Percentiles rank a stretch among this genome's conserved stretches.
Evolutionary conservation across 306 rosid species (phyloP).

Genomic region (Neltuma alba): DNA sequence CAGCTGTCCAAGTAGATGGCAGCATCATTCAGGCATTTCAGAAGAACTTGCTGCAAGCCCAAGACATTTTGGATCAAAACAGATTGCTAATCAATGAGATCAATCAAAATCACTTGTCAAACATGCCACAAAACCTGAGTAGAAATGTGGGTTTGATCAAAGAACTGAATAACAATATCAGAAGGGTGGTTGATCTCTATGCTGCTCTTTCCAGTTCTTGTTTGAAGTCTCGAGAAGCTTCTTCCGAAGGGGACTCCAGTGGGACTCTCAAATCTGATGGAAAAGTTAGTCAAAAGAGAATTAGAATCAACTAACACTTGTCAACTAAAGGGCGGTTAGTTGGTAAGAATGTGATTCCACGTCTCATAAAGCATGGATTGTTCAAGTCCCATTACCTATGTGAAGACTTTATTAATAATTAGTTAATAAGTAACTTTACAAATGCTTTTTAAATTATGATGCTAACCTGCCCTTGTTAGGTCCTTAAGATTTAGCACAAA

Average conservation of each 20-base stretch:
- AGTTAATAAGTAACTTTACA: neutral
- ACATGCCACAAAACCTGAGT: slow-evolving; percentile 73
- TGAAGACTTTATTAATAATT: neutral
- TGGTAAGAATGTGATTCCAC: neutral
- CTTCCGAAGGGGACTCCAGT: slow-evolving; percentile 80
- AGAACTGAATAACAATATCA: slow-evolving; percentile 87
- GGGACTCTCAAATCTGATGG: slow-evolving; percentile 80
- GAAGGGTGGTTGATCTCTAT: slow-evolving; percentile 93
- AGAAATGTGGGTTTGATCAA: slow-evolving; percentile 80
- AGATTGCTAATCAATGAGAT: slow-evolving; percentile 82
- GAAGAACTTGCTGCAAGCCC: slow-evolving; percentile 85
- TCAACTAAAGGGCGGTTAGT: neutral
- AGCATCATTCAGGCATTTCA: slow-evolving; percentile 74
- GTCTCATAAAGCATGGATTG: neutral
- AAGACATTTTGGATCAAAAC: slow-evolving; percentile 90
- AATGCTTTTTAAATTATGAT: neutral
- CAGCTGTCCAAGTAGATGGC: slow-evolving; percentile 62
- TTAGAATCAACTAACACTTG: slow-evolving; percentile 39
- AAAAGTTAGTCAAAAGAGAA: slow-evolving; percentile 74
- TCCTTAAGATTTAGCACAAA: neutral
- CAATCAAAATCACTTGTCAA: slow-evolving; percentile 87
- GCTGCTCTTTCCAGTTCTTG: slow-evolving; percentile 79
- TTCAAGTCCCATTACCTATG: neutral
- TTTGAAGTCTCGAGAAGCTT: slow-evolving; percentile 71
- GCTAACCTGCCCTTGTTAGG: neutral